Percentiles rank a stretch among this genome's conserved stretches.
These are phyloP conservation scores for Trichoderma oligosporum DNA, from an alignment of 2,329 filamentous ascomycete genomes.

Conservation along the genomic window DNA sequence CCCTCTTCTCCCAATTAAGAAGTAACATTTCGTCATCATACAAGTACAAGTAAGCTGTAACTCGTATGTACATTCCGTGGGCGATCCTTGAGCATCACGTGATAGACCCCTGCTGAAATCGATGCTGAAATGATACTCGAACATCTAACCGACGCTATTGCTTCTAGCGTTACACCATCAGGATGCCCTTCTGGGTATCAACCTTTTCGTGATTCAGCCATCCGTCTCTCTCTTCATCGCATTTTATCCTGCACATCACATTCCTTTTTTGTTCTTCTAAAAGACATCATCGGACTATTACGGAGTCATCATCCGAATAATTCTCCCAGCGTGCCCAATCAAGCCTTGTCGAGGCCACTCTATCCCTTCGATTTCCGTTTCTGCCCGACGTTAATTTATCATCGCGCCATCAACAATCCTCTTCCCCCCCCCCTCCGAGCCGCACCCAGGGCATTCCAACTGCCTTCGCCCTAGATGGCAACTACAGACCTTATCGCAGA, in stretches of 20 bases:
- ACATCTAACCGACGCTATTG: conserved; percentile 6
- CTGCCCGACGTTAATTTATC: background rate
- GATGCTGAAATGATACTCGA: conserved; percentile 17
- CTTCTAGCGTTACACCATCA: conserved; percentile 18
- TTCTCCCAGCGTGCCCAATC: background rate
- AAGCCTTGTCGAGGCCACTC: background rate
- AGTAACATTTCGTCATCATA: conserved; percentile 15
- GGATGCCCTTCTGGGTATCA: conserved; percentile 14
- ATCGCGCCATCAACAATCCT: background rate
- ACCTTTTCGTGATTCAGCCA: conserved; percentile 1
- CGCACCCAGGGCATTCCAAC: conserved; percentile 9
- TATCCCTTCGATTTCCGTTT: background rate
- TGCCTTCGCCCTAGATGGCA: conserved; percentile 31
- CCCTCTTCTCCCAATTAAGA: conserved; percentile 2
- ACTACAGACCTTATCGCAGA: conserved; percentile 37
- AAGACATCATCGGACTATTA: no score
- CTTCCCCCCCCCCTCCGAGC: background rate
- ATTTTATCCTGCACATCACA: conserved; percentile 2
- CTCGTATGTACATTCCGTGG: no score
- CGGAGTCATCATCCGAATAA: background rate
- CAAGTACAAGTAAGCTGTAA: no score
- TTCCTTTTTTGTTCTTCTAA: background rate
- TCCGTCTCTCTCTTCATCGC: conserved; percentile 5
- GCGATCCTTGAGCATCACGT: conserved; percentile 14
- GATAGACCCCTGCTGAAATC: background rate